Base-by-base conservation (phyloP, 1,139 yeast species). In the Pichia cactophila region DNA sequence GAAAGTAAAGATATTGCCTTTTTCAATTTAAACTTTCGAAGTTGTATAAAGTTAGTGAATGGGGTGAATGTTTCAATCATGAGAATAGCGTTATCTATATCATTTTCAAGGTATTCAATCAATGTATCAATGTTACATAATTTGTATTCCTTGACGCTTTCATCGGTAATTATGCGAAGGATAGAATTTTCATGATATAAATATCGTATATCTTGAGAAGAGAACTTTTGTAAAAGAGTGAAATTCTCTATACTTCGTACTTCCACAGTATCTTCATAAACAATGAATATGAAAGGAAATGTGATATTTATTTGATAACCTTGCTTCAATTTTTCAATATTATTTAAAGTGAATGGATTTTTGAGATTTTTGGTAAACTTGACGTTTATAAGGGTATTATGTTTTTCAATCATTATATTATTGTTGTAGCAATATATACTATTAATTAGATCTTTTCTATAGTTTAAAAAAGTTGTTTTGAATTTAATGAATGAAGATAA, bases 281-380 rank as follows among this genome's bases (percentile, higher is more conserved):
- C 58, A 1, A 69, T 56, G n/a, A 78, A 54, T 14, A 79, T 54
- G 55, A 79, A 80, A 1, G 86, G 85, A 41, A 65, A 59, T 45
- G 77, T 62, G 42, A 64, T 67, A 37, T 56, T 61, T 16, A 59
- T 54, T 3, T 76, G 78, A 12, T 66, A 56, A 1, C 65, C 54
- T 8, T 54, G 46, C 4, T 23, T 5, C 6, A 35, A 35, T 9
- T 20, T 16, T 16, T 35, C n/a, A 2, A 35, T 35, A 16, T n/a
- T 16, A 16, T 35, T 35, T 9, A 35, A 16, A 35, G 12, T 35
- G 23, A 35, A 35, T 4, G 38, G 38, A 6, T 35, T 35, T 16
- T 16, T 35, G 3, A 8, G 3, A 17, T 35, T 35, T 16, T 17
- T 35, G 16, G 11, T 35, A 9, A 35, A 16, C 16, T 35, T 16